Base-by-base conservation (phyloP, 352 stramenopile genomes). In the Phytophthora multivora region DNA sequence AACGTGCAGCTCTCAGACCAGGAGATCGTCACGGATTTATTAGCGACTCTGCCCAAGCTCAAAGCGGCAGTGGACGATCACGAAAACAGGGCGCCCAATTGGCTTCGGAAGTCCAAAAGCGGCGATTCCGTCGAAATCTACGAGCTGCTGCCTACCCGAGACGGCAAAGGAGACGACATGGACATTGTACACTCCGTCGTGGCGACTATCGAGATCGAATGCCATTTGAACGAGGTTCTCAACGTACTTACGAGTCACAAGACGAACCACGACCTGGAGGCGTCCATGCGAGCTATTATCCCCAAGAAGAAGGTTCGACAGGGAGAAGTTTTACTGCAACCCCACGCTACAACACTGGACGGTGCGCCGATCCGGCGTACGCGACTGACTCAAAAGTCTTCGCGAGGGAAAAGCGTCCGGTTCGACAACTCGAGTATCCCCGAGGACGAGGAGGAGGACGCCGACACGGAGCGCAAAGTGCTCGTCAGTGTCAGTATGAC, bases 181-280 rank as follows among this genome's bases (percentile, higher is more conserved):
- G 74, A 89, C 51, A 50, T 89, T 39, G 75, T 79, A 3, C 69
- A 89, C 50, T 77, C 77, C 0, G 42, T 87, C 13, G 55, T 87
- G 26, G 72, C 73, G 40, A 76, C 72, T 36, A 80, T 70, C 12
- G 75, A 86, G 51, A 73, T 89, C 9, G 56, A 71, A 9, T 87
- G 77, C 47, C 77, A 87, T 53, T 39, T 89, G n/a, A 87, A 87
- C 39, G 80, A 89, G 26, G 75, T 89, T 25, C 50, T 89, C 11
- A 89, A 85, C 18, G 75, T 87, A 7, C 64, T 90, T 3, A 76
- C 72, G 4, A 73, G 69, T n/a, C 74, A 69, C n/a, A 63, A 83
- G 16, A 73, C 63, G 2, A 76, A 74, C 49, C 61, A 69, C 36
- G 71, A 79, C 31, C 77, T 81, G 43, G 70, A 87, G 47, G 66